Percentiles rank a stretch among this genome's conserved stretches.
Evolutionary conservation across 2,329 filamentous ascomycete genomes (phyloP).

Genomic region (Aotearoamyces nothofagi): DNA sequence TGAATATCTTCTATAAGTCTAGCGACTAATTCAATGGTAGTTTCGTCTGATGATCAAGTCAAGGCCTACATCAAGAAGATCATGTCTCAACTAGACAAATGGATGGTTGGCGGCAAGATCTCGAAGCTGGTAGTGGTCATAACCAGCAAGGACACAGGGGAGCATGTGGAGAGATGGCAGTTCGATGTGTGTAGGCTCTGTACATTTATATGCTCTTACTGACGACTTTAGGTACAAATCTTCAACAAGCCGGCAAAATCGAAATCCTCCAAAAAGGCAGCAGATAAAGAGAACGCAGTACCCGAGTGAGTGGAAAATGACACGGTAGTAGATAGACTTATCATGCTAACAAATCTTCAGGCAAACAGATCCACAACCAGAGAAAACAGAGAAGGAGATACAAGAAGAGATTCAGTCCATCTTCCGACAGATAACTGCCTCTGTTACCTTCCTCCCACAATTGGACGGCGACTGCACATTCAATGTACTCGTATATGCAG

Average conservation of each 20-base stretch:
- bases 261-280: conserved; percentile 30
- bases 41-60: conserved; percentile 93
- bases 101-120: conserved; percentile 96
- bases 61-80: conserved; percentile 99
- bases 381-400: conserved; percentile 88
- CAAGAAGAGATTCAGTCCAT: conserved; percentile 92
- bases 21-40: conserved; percentile 25
- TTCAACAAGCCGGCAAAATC: conserved; percentile 33
- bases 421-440: conserved; percentile 95
- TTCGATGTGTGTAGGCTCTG: conserved; percentile 55
- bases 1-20: conserved; percentile 1
- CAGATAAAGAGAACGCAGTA: conserved; percentile 56
- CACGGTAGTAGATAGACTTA: neutral
- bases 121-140: conserved; percentile 95
- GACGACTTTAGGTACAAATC: conserved; percentile 32
- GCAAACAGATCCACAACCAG: conserved; percentile 21
- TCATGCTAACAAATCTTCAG: conserved; percentile 1
- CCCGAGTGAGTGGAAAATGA: conserved; percentile 28
- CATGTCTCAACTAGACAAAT: conserved; percentile 93
- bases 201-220: neutral
- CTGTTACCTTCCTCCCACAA: conserved; percentile 91
- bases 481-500: conserved; percentile 95
- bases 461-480: conserved; percentile 93
- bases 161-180: conserved; percentile 94
- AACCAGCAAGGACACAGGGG: conserved; percentile 91